Conservation (phyloP, 2,329 filamentous ascomycete species). For the Colletotrichum tropicale region DNA sequence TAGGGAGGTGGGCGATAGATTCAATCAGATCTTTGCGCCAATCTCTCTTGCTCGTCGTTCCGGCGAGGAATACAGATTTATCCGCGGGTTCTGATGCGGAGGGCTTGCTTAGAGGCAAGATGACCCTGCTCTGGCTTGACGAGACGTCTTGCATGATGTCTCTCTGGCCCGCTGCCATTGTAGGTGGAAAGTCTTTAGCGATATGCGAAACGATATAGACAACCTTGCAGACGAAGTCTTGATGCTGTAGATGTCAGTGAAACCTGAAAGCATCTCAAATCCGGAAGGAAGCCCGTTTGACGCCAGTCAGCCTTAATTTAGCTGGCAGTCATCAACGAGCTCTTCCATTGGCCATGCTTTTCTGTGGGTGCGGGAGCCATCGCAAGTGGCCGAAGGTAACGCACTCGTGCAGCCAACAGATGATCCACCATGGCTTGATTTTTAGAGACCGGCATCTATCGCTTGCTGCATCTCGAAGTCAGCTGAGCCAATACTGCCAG, state of each 20-base stretch:
- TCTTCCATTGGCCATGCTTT: background rate
- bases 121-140: conserved; percentile 23
- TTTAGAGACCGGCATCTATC: background rate
- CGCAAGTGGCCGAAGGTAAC: background rate
- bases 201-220: background rate
- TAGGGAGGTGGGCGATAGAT: conserved; percentile 44
- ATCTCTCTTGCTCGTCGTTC: conserved; percentile 51
- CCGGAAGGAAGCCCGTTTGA: background rate
- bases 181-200: background rate
- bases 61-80: conserved; percentile 61
- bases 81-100: background rate
- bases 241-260: background rate
- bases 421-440: background rate
- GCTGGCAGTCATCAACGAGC: background rate
- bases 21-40: conserved; percentile 55
- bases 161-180: background rate
- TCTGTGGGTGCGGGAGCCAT: background rate
- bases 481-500: background rate
- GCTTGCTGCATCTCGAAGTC: background rate
- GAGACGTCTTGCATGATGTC: background rate
- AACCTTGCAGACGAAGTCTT: background rate
- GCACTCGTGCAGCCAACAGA: background rate
- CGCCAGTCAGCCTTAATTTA: background rate
- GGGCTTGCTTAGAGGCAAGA: background rate
- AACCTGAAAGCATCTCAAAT: background rate